These are phyloP conservation scores for Saccharomyces eubayanus DNA, from an alignment of 805 yeast species.

Conservation along the genomic window DNA sequence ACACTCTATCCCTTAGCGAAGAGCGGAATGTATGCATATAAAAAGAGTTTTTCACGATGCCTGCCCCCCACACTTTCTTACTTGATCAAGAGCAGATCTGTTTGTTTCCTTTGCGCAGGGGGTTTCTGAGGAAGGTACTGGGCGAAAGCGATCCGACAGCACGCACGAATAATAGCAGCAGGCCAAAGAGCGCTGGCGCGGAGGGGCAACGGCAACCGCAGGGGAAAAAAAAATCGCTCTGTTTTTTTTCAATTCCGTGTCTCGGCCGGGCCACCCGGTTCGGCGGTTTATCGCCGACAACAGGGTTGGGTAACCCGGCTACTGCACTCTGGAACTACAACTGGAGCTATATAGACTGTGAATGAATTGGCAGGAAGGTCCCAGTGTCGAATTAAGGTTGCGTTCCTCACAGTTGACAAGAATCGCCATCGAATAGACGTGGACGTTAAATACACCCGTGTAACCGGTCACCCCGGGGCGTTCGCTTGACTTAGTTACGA, in stretches of 20 bases:
- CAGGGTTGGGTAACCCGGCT: too few relatives aligned
- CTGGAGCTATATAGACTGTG: too few relatives aligned
- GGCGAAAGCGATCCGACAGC: background rate
- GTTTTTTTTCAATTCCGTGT: background rate
- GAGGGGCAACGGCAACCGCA: background rate
- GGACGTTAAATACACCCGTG: too few relatives aligned
- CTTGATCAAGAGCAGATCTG: background rate
- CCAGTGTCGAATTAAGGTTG: too few relatives aligned
- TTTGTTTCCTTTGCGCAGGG: background rate
- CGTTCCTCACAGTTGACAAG: too few relatives aligned
- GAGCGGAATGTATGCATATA: background rate
- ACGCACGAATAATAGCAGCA: background rate
- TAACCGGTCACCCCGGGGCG: too few relatives aligned
- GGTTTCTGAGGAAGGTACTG: background rate
- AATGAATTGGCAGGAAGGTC: too few relatives aligned
- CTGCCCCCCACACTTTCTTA: background rate
- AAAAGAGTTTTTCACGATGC: background rate
- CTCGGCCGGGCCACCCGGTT: background rate
- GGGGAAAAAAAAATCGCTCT: background rate
- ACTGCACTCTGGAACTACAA: too few relatives aligned
- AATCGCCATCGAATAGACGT: too few relatives aligned
- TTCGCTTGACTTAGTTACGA: too few relatives aligned
- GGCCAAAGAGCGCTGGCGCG: background rate
- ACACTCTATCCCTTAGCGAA: background rate
- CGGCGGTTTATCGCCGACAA: background rate